Base-by-base conservation (phyloP, 2,329 filamentous ascomycete species). In the Dactylellina haptotyla region DNA sequence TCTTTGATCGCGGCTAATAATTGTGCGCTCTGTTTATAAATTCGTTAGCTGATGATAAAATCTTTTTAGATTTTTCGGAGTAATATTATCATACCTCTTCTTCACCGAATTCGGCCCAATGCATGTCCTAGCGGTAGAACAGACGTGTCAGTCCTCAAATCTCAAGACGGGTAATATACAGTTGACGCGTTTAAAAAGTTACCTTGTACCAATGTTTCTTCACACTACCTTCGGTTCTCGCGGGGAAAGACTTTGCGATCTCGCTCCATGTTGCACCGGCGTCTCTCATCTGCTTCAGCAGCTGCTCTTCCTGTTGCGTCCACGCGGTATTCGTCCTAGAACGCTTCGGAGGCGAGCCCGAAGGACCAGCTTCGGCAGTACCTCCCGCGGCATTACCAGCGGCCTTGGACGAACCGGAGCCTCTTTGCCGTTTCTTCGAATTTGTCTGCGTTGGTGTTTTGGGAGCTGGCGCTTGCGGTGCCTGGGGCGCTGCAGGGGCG, bases 151-250 rank as follows among this genome's bases (percentile, higher is more conserved):
- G 61, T 71, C 46, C 76, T 4, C n/a, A 20, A 9, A 8, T 43
- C 34, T 39, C 51, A 28, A 58, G 57, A 43, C n/a, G n/a, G n/a
- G n/a, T n/a, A n/a, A n/a, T n/a, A 70, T 53, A 45, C 1, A 20
- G 41, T 41, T 32, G 32, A n/a, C 26, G 9, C 39, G 8, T 56
- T 51, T 25, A 9, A n/a, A 41, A 53, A 41, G 16, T 64, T 84
- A 92, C 92, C 86, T 98, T 98, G 82, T 99, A 98, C 94, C 95
- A 99, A 81, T 99, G 95, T 83, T 98, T 99, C 85, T 98, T 99
- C 20, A 99, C 95, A 79, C 93, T 97, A 5, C 95, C 95, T 83
- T 99, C 95, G 43, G 95, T 99, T 79, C 95, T 87, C 23, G 88
- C 89, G 9, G 95, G 94, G 80, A 99, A 99, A 1, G 91, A 93